These are phyloP conservation scores for Fusarium citri DNA, from an alignment of 2,329 filamentous ascomycete species.

Conservation along the genomic window DNA sequence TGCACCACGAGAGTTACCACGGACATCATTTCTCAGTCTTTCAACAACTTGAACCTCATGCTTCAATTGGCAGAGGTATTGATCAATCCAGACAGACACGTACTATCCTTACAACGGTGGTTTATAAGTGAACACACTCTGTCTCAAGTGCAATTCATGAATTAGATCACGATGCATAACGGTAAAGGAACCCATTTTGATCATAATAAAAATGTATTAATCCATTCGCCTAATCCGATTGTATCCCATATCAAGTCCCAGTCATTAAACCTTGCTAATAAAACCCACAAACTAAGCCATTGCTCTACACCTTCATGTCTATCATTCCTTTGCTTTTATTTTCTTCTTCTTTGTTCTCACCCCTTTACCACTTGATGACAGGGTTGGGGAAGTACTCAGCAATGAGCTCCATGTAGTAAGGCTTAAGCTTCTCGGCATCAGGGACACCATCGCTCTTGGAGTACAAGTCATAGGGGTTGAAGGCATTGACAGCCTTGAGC, in stretches of 20 bases:
- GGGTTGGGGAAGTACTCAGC: conserved; percentile 57
- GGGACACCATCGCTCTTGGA: conserved; percentile 89
- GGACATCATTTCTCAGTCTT: not conserved
- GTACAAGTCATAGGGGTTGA: conserved; percentile 93
- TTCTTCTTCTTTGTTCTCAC: not conserved
- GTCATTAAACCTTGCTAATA: conserved; percentile 4
- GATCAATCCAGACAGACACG: not conserved
- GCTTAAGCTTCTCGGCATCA: conserved; percentile 79
- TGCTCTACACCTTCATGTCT: conserved; percentile 6
- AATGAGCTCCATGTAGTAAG: conserved; percentile 58
- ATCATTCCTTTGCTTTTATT: not conserved
- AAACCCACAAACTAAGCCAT: conserved; percentile 6
- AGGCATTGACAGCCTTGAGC: conserved; percentile 83
- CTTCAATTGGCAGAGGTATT: not conserved
- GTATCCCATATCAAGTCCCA: conserved; percentile 18
- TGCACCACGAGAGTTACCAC: not conserved
- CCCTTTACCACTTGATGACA: conserved; percentile 54
- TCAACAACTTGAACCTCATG: not conserved
- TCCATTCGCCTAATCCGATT: conserved; percentile 23
- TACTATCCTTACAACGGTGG: not conserved
- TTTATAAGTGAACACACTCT: not conserved
- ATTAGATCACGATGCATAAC: not conserved
- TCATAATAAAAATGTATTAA: conserved; percentile 22
- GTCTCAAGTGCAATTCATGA: no score
- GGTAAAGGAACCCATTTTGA: not conserved